These are phyloP conservation scores for Falciphora oryzae DNA, from an alignment of 2,329 filamentous ascomycete species.

Conservation along the genomic window DNA sequence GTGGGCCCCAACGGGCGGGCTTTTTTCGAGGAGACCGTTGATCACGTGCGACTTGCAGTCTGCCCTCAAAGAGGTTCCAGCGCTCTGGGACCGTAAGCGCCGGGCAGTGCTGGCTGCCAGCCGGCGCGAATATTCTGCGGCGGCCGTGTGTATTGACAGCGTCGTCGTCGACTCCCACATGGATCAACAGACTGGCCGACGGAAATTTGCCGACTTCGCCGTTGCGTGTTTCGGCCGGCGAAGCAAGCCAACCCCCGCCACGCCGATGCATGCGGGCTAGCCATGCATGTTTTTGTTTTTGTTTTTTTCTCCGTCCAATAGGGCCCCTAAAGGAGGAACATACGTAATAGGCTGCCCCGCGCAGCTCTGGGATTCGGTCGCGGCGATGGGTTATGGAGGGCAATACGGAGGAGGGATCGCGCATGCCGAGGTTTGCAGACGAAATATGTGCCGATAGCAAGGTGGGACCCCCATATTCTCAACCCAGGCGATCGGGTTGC, in stretches of 20 bases:
- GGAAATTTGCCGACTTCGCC: not conserved
- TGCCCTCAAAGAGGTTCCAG: not conserved
- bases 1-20: too few relatives aligned
- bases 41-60: not conserved
- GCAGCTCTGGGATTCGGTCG: too few relatives aligned
- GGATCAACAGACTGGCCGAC: not conserved
- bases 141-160: not conserved
- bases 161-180: not conserved
- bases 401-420: too few relatives aligned
- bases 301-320: too few relatives aligned
- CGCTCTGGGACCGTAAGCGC: not conserved
- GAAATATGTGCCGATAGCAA: not conserved
- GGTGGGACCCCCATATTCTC: not conserved
- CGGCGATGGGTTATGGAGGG: too few relatives aligned
- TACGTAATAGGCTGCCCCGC: not conserved
- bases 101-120: too few relatives aligned
- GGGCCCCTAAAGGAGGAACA: too few relatives aligned
- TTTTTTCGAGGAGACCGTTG: not conserved
- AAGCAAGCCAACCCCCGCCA: not conserved
- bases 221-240: not conserved
- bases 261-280: not conserved
- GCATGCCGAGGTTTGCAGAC: not conserved
- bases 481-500: not conserved
- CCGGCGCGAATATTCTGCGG: not conserved
- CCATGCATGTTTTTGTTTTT: too few relatives aligned